Base-by-base conservation (phyloP, 2,329 filamentous ascomycete genomes). In the Neonectria neomacrospora region DNA sequence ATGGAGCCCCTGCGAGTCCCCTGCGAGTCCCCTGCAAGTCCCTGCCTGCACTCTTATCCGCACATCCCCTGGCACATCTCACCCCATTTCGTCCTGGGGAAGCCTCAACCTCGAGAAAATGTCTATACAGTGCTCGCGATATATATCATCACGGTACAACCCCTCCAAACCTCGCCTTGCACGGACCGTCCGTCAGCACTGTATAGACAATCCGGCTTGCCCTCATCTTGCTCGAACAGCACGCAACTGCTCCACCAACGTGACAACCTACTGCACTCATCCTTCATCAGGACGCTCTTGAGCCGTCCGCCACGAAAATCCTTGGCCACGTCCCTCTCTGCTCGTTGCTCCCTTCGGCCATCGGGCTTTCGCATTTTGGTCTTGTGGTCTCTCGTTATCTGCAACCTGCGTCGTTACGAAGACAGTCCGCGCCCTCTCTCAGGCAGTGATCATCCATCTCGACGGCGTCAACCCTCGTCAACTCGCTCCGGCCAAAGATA, bases 41-140 rank as follows among this genome's bases (percentile, higher is more conserved):
- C 18, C 53, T 26, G 45, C 70, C 67, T 73, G 69, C 70, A 69
- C 68, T 71, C 66, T 72, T 72, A 71, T 69, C 67, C 67, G 61
- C 67, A 69, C 66, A 47, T 72, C 62, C 39, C 64, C 62, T 63
- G 58, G 59, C 58, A 44, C 48, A 32, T 62, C 54, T 54, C 54
- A 28, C 63, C 64, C 63, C 44, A 48, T 55, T 56, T 64, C 55
- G 22, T 28, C 44, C 50, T 53, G 62, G 61, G 56, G 64, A 61
- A 67, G 41, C 61, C 53, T 57, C 67, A 72, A 73, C 68, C 71
- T 68, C 68, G 65, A 70, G 70, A 58, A 73, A 65, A 66, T 72
- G 70, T 67, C 71, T 73, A 73, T 73, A 73, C 71, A 66, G 71
- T 73, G 71, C 69, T 66, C 71, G 64, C 47, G 23, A 62, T 62